phyloP scores from a whole-genome alignment of 2,329 filamentous ascomycete species.

The Ophiostoma sp. region DNA sequence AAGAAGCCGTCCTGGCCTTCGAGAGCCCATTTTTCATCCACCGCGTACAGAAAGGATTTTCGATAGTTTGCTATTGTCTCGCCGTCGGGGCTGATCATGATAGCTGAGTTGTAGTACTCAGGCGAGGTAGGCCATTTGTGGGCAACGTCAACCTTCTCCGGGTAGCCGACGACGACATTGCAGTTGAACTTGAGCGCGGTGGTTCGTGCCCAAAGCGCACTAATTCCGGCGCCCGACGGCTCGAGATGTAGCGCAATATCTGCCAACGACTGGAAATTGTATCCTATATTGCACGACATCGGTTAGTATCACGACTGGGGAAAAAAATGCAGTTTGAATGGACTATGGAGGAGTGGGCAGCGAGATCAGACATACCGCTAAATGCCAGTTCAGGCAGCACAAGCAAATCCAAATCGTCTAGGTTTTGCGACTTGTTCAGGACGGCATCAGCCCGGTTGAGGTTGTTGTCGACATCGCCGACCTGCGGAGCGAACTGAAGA shows the following conservation, averaged over 20 bases:
- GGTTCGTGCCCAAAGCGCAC: slow-evolving; percentile 64
- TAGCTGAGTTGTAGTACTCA: slow-evolving; percentile 51
- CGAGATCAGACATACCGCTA: slow-evolving; percentile 49
- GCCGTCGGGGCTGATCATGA: slow-evolving; percentile 53
- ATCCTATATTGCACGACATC: slow-evolving; percentile 44
- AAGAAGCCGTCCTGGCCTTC: slow-evolving; percentile 51
- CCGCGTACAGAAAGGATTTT: slow-evolving; percentile 54
- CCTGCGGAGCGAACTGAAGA: slow-evolving; percentile 65
- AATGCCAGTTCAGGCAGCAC: slow-evolving; percentile 74
- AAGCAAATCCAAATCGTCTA: slow-evolving; percentile 63
- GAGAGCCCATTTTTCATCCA: slow-evolving; percentile 57
- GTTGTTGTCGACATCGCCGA: slow-evolving; percentile 66
- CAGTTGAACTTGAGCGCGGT: slow-evolving; percentile 62
- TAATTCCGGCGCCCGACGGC: slow-evolving; percentile 57
- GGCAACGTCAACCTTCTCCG: slow-evolving; percentile 56
- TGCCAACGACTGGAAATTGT: slow-evolving; percentile 67
- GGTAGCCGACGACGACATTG: slow-evolving; percentile 66
- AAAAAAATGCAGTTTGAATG: too few species aligned
- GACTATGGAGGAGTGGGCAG: not conserved
- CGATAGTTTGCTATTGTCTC: slow-evolving; percentile 57
- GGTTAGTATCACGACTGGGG: not conserved
- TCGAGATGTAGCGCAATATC: slow-evolving; percentile 67
- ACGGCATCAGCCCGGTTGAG: slow-evolving; percentile 61
- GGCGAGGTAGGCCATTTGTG: slow-evolving; percentile 46
- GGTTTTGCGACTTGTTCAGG: slow-evolving; percentile 46